These are phyloP conservation scores for Arachnomyces sp. DNA, from an alignment of 2,329 filamentous ascomycete species.

Conservation along the genomic window DNA sequence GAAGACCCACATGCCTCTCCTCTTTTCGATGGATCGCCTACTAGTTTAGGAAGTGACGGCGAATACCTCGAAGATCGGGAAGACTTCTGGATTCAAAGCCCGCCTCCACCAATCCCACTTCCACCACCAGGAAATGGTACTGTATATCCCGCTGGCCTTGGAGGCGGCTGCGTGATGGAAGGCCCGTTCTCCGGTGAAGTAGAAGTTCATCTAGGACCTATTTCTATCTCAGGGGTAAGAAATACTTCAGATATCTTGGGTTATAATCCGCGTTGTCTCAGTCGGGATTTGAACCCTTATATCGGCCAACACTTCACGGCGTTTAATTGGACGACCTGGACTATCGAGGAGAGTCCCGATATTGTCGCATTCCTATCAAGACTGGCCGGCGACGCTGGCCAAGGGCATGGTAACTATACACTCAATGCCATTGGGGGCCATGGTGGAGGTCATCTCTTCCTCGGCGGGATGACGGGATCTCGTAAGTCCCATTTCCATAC, in stretches of 20 bases:
- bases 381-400: constrained; percentile 7
- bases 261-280: constrained; percentile 31
- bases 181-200: constrained; percentile 27
- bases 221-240: constrained; percentile 3
- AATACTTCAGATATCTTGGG: constrained; percentile 8
- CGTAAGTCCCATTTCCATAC: constrained; percentile 5
- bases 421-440: constrained; percentile 12
- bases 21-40: constrained; percentile 21
- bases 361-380: constrained; percentile 10
- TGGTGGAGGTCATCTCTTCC: constrained; percentile 11
- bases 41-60: constrained; percentile 23
- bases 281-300: constrained; percentile 29
- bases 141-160: constrained; percentile 11
- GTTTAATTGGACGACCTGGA: constrained; percentile 10
- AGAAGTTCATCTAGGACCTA: constrained; percentile 30
- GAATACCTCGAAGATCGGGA: constrained; percentile 4
- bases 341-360: constrained; percentile 10
- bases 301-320: constrained; percentile 6
- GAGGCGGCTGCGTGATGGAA: constrained; percentile 22
- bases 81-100: constrained; percentile 1
- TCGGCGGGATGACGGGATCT: constrained; percentile 10
- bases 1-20: constrained; percentile 14
- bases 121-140: constrained; percentile 24
- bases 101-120: constrained; percentile 5
- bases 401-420: constrained; percentile 3